A percentile compares a stretch with the other conserved stretches of the same genome.
Evolutionary conservation across 192 early-diverging fungal species (phyloP).

Genomic region (Coemansia sp.): DNA sequence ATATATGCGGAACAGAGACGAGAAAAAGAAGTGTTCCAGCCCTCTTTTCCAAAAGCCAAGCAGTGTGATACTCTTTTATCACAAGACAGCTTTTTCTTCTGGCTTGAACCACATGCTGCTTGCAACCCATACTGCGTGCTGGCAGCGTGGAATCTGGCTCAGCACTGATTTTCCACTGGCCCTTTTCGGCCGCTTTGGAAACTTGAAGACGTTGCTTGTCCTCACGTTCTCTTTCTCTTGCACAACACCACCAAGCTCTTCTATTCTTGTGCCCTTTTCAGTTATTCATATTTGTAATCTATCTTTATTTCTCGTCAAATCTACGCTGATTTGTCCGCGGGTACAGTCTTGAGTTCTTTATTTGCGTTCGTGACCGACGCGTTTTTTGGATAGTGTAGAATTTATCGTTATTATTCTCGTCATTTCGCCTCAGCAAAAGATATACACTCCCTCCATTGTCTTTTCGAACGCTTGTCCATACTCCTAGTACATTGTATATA

Average conservation of each 20-base stretch:
- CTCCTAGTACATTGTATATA: constrained; percentile 6
- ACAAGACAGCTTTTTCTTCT: not conserved
- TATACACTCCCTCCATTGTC: not conserved
- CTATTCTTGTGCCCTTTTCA: not conserved
- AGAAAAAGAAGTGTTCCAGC: constrained; percentile 8
- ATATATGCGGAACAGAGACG: not conserved
- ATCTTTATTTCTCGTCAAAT: not conserved
- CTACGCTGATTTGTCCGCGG: not conserved
- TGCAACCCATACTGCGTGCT: not conserved
- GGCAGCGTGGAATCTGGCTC: not conserved
- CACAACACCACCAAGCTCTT: not conserved
- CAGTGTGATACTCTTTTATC: not conserved
- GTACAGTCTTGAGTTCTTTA: not conserved
- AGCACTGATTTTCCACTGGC: no score
- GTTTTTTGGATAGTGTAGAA: not conserved
- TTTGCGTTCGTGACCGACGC: constrained; percentile 9
- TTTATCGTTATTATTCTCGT: not conserved
- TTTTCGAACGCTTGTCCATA: not conserved
- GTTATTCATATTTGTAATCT: constrained; percentile 5
- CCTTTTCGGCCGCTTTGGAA: no score
- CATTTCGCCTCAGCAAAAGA: not conserved
- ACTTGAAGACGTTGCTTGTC: no score
- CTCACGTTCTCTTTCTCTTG: not conserved
- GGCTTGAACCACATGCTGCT: not conserved
- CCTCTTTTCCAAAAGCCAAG: not conserved